Evolutionary conservation across 2,329 filamentous ascomycete species (phyloP).

Genomic region (Sarocladium strictum): DNA sequence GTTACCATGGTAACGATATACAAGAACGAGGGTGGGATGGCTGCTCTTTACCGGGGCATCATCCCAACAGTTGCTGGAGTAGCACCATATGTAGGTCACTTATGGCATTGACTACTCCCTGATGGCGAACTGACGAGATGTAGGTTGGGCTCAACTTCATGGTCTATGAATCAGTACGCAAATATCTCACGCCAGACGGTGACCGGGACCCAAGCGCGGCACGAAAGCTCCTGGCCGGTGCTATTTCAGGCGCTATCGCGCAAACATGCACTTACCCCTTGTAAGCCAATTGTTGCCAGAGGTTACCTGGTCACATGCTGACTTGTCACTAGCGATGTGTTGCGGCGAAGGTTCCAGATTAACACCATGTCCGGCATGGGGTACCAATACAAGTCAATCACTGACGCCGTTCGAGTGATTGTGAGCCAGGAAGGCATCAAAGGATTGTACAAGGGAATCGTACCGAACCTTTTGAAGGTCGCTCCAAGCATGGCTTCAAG

Average conservation of each 20-base stretch:
- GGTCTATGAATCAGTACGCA: conserved; percentile 87
- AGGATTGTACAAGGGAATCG: conserved; percentile 92
- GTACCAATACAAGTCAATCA: conserved; percentile 85
- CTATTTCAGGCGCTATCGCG: conserved; percentile 90
- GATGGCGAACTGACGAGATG: conserved; percentile 14
- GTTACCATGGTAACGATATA: conserved; percentile 78
- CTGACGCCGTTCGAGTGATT: conserved; percentile 78
- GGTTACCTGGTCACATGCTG: conserved; percentile 15
- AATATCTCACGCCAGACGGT: conserved; percentile 79
- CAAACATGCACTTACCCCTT: conserved; percentile 99
- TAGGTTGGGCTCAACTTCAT: conserved; percentile 96
- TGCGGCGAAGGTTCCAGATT: conserved; percentile 92
- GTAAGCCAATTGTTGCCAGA: conserved; percentile 46
- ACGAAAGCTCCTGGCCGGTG: conserved; percentile 83
- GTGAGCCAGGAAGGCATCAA: conserved; percentile 73
- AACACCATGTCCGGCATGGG: conserved; percentile 99
- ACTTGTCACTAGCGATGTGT: conserved; percentile 61
- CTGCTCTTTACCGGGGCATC: conserved; percentile 89
- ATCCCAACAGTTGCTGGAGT: conserved; percentile 91
- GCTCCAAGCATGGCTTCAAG: conserved; percentile 98
- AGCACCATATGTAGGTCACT: conserved; percentile 74
- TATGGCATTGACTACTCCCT: neutral
- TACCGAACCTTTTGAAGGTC: conserved; percentile 92
- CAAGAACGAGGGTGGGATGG: conserved; percentile 77
- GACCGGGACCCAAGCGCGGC: conserved; percentile 73